phyloP scores from a whole-genome alignment of 305 asterid genomes.

The Solanum hybrid region DNA sequence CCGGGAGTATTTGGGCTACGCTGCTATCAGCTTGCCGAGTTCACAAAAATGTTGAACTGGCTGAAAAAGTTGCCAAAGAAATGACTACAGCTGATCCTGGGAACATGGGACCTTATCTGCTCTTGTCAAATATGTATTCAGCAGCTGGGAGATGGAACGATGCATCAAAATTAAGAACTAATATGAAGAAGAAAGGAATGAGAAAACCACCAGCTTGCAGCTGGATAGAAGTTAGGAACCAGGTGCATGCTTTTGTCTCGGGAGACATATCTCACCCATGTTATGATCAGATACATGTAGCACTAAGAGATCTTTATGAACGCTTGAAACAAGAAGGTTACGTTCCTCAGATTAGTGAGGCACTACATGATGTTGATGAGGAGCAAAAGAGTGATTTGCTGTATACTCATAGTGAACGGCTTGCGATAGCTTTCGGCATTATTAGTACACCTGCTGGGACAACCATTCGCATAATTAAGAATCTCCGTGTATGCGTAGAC shows the following conservation, averaged over 20 bases:
- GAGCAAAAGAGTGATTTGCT: conserved; percentile 39
- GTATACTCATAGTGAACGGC: conserved; percentile 46
- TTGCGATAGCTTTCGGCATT: conserved; percentile 53
- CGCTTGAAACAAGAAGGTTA: conserved; percentile 44
- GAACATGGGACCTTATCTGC: conserved; percentile 39
- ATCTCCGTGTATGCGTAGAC: conserved; percentile 56
- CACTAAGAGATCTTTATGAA: conserved; percentile 37
- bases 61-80: conserved; percentile 63
- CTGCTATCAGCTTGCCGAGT: conserved; percentile 81
- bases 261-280: conserved; percentile 64
- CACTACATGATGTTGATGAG: conserved; percentile 55
- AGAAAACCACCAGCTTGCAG: conserved; percentile 62
- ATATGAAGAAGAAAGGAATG: conserved; percentile 54
- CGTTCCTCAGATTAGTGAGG: conserved; percentile 40
- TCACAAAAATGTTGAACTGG: conserved; percentile 70
- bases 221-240: conserved; percentile 67
- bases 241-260: conserved; percentile 54
- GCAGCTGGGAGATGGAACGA: conserved; percentile 69
- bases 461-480: conserved; percentile 47
- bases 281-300: conserved; percentile 32
- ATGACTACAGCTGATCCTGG: conserved; percentile 29
- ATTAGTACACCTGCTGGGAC: conserved; percentile 48
- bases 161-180: conserved; percentile 45
- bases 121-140: conserved; percentile 63
- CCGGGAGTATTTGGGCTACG: conserved; percentile 63